phyloP scores from a whole-genome alignment of 2,329 filamentous ascomycete species.

The Apiospora phragmitis region DNA sequence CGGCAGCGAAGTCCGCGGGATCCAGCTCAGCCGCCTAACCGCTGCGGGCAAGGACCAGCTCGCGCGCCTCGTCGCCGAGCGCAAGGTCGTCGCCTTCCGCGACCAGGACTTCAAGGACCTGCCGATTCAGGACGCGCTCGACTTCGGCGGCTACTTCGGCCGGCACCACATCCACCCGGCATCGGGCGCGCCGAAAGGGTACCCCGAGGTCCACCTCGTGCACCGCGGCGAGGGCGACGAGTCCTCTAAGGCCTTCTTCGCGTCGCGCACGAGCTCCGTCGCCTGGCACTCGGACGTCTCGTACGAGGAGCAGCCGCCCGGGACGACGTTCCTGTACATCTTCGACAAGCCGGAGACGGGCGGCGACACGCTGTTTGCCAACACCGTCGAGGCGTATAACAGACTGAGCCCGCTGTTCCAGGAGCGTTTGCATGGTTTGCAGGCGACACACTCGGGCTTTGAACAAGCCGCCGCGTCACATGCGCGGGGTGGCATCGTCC shows the following conservation, averaged over 20 bases:
- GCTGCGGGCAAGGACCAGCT: conserved; percentile 74
- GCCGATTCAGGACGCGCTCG: conserved; percentile 67
- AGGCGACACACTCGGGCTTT: conserved; percentile 77
- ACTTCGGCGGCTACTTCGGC: conserved; percentile 75
- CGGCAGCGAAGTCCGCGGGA: conserved; percentile 68
- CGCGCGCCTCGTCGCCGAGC: conserved; percentile 71
- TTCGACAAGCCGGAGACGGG: conserved; percentile 80
- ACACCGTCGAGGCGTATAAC: conserved; percentile 79
- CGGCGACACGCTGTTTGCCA: conserved; percentile 82
- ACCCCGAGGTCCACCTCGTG: conserved; percentile 76
- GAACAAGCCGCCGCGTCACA: conserved; percentile 76
- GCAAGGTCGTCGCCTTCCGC: conserved; percentile 78
- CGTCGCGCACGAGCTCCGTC: conserved; percentile 72
- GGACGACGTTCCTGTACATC: conserved; percentile 85
- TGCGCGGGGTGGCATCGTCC: conserved; percentile 67
- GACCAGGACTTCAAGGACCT: conserved; percentile 72
- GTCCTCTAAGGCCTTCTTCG: conserved; percentile 59
- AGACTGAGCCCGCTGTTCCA: conserved; percentile 78
- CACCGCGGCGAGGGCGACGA: conserved; percentile 70
- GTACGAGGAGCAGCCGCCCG: conserved; percentile 85
- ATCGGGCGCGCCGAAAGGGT: conserved; percentile 71
- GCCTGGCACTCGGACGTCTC: conserved; percentile 90
- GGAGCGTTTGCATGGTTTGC: conserved; percentile 76
- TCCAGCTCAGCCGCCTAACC: conserved; percentile 70
- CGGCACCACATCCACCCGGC: conserved; percentile 81